Base-by-base conservation (phyloP, 2,329 filamentous ascomycete species). In the Fusarium dimerum region DNA sequence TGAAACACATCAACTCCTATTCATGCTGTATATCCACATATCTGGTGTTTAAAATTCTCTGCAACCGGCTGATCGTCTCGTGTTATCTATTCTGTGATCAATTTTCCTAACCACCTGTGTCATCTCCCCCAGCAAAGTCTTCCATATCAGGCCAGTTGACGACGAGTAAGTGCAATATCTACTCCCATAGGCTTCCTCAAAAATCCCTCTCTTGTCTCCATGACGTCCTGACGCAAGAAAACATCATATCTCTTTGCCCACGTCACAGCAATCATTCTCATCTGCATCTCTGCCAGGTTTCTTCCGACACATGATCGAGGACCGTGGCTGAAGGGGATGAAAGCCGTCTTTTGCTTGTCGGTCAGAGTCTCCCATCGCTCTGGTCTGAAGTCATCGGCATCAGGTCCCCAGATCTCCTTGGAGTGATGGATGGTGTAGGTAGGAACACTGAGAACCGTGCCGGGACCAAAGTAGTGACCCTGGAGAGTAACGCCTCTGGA, bases 231-330 rank as follows among this genome's bases (percentile, higher is more conserved):
- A 30, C 73, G 56, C 41, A 82, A 52, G 5, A 69, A 65, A 0
- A 83, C 78, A 11, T 75, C 66, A 50, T 82, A 84, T 62, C 80
- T 68, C 52, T 75, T 73, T 9, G 73, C 76, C 82, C 80, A 89
- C 47, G 89, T 90, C 0, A 80, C 80, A 5, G 86, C 83, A 55
- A 94, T 93, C 41, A 92, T 77, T 62, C 88, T 85, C 74, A 95
- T 77, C 71, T 95, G 90, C 89, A 95, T 93, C 77, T 94, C 90
- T 0, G 91, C 91, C 15, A 95, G 83, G 53, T 95, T 94, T 18
- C 89, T 73, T 0, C 90, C 90, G 0, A 94, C 88, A 53, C 87
- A 90, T 2, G 85, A 80, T 8, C 88, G 71, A 0, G 88, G 86
- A 0, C 88, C 88, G 34, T 85, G 76, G 55, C 86, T 89, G 64